Evolutionary conservation across 2,329 filamentous ascomycete species (phyloP).

Genomic region (Fusarium multiceps): DNA sequence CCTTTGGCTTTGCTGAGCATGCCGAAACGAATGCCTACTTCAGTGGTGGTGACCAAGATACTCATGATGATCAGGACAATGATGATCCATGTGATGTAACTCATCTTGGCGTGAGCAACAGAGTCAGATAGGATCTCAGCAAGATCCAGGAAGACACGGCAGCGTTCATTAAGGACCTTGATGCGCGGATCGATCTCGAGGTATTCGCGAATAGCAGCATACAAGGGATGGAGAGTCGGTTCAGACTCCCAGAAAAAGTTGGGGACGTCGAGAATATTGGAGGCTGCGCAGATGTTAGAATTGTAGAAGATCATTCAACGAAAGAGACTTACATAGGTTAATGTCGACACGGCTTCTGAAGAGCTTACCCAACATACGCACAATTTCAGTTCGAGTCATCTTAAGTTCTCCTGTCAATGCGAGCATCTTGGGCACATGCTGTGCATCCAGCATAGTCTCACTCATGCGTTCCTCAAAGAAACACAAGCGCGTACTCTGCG

Average conservation of each 20-base stretch:
- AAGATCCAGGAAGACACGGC: conserved; percentile 94
- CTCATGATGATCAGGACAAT: conserved; percentile 92
- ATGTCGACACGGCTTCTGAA: conserved; percentile 97
- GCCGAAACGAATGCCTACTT: conserved; percentile 87
- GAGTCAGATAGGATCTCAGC: conserved; percentile 94
- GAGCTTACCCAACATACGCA: conserved; percentile 87
- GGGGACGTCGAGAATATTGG: conserved; percentile 94
- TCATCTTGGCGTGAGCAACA: conserved; percentile 95
- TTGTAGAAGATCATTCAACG: background rate
- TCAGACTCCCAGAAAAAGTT: conserved; percentile 99
- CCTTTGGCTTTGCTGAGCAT: conserved; percentile 63
- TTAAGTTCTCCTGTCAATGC: conserved; percentile 90
- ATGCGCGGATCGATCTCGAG: conserved; percentile 97
- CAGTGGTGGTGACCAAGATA: conserved; percentile 89
- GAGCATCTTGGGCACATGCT: conserved; percentile 89
- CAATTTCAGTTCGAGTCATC: conserved; percentile 91
- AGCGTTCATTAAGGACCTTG: conserved; percentile 96
- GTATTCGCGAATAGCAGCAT: conserved; percentile 94
- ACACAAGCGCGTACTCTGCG: conserved; percentile 94
- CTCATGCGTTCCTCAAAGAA: conserved; percentile 98
- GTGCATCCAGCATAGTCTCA: conserved; percentile 90
- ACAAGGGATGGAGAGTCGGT: conserved; percentile 92
- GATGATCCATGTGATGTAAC: conserved; percentile 96
- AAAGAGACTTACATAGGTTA: conserved; percentile 82
- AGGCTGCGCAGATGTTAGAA: conserved; percentile 66